These are phyloP conservation scores for Paramecium bursaria DNA, from an alignment of 73 alveolate species.

Conservation along the genomic window DNA sequence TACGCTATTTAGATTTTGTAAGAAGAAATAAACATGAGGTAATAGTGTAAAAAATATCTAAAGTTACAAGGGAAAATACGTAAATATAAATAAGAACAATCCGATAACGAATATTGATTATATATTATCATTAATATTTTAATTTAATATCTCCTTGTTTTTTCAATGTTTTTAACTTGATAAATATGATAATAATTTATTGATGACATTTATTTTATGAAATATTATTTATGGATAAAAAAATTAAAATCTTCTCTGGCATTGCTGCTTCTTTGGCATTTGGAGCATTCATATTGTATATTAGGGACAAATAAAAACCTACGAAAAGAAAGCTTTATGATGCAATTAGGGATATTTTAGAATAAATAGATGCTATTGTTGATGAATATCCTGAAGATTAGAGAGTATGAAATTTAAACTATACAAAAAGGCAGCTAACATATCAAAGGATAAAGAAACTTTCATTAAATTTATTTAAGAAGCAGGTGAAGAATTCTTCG, in stretches of 20 bases:
- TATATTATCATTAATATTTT: too few species aligned
- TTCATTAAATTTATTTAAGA: background rate
- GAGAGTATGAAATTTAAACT: background rate
- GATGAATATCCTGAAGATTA: background rate
- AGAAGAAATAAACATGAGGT: too few species aligned
- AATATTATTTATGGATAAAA: conserved; percentile 41
- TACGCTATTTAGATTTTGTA: too few species aligned
- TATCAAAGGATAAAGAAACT: background rate
- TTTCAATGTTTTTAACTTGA: too few species aligned
- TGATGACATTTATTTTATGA: too few species aligned
- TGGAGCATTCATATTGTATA: background rate
- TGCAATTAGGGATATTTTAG: background rate
- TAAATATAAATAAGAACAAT: too few species aligned
- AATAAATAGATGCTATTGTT: background rate
- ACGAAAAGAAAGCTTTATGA: conserved; percentile 10
- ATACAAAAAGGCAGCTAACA: background rate
- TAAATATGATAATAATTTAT: too few species aligned
- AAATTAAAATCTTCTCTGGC: conserved; percentile 11
- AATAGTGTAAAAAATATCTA: too few species aligned
- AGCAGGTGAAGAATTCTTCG: background rate
- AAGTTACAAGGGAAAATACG: too few species aligned
- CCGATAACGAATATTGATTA: too few species aligned
- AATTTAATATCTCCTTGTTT: too few species aligned
- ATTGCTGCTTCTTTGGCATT: conserved; percentile 37
- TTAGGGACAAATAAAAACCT: conserved; percentile 28